Conservation (phyloP, 2,329 filamentous ascomycete species). For the Pseudogymnoascus sp. region DNA sequence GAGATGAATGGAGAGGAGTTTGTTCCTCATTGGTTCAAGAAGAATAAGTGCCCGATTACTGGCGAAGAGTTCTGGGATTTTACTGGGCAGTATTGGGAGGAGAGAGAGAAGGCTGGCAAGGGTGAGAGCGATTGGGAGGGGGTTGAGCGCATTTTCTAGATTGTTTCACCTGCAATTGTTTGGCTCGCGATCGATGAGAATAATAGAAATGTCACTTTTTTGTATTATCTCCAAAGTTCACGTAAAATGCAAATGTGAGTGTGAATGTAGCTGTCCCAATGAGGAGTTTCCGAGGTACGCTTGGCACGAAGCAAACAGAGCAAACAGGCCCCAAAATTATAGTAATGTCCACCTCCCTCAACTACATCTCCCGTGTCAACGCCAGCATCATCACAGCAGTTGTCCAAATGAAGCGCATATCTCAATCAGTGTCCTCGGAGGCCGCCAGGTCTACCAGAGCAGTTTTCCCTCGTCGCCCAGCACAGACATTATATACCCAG, state of each 20-base stretch:
- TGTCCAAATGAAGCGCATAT: conserved; percentile 23
- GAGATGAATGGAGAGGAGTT: conserved; percentile 78
- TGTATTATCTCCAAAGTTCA: not conserved
- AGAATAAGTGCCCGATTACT: conserved; percentile 64
- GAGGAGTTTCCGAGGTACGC: not conserved
- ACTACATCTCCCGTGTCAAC: not conserved
- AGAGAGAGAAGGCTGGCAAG: conserved; percentile 27
- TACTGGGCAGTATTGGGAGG: conserved; percentile 80
- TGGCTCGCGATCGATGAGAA: not conserved
- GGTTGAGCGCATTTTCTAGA: conserved; percentile 27
- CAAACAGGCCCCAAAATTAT: conserved; percentile 4
- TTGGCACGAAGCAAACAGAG: conserved; percentile 7
- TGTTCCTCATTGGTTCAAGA: conserved; percentile 74
- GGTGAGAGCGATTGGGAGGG: conserved; percentile 20
- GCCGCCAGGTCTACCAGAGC: conserved; percentile 12
- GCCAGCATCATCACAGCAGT: not conserved
- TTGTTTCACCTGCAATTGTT: not conserved
- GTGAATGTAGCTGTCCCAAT: not conserved
- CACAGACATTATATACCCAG: conserved; percentile 8
- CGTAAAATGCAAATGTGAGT: not conserved
- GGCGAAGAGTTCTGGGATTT: conserved; percentile 89
- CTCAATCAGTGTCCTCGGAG: conserved; percentile 16
- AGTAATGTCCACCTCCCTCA: not conserved
- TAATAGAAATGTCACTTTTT: conserved; percentile 1
- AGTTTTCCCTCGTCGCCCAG: conserved; percentile 1